Percentiles rank a stretch among this genome's conserved stretches.
Evolutionary conservation across 352 stramenopile species (phyloP).

Genomic region (Globisporangium yorkense): DNA sequence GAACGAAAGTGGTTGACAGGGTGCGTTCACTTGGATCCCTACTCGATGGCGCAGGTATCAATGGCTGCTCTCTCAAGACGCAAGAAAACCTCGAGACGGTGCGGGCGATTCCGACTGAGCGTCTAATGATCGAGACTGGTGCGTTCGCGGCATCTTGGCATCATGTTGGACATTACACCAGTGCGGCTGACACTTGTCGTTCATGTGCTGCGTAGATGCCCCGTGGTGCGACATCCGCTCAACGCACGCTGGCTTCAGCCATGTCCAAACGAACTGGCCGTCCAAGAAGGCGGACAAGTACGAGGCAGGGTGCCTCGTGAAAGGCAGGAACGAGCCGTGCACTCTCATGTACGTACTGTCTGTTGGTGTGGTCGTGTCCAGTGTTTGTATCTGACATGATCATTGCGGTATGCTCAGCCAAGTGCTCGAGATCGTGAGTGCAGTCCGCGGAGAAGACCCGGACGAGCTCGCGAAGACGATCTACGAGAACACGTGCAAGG

Average conservation of each 20-base stretch:
- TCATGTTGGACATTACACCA: neutral
- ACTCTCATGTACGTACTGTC: conserved; percentile 87
- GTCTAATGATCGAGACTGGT: conserved; percentile 94
- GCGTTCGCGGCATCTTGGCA: neutral
- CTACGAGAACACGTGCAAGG: conserved; percentile 51
- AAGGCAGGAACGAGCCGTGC: conserved; percentile 94
- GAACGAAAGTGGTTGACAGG: neutral
- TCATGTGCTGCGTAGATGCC: conserved; percentile 55
- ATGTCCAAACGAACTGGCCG: conserved; percentile 87
- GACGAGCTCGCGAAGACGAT: conserved; percentile 39
- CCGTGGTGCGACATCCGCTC: conserved; percentile 96
- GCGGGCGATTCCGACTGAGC: conserved; percentile 87
- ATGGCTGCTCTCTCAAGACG: conserved; percentile 96
- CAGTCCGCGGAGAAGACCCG: conserved; percentile 44
- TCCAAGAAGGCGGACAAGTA: conserved; percentile 94
- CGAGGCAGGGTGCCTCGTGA: conserved; percentile 80
- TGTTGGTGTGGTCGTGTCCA: neutral
- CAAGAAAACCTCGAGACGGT: conserved; percentile 92
- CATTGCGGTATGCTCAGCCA: conserved; percentile 32
- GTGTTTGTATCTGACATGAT: neutral
- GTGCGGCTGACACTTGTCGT: neutral
- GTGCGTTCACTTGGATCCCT: neutral
- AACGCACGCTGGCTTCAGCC: conserved; percentile 88
- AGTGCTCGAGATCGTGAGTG: conserved; percentile 80
- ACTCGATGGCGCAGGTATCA: conserved; percentile 62